Conservation (phyloP, 176 grass and related monocot genomes). For the Phoenix dactylifera region DNA sequence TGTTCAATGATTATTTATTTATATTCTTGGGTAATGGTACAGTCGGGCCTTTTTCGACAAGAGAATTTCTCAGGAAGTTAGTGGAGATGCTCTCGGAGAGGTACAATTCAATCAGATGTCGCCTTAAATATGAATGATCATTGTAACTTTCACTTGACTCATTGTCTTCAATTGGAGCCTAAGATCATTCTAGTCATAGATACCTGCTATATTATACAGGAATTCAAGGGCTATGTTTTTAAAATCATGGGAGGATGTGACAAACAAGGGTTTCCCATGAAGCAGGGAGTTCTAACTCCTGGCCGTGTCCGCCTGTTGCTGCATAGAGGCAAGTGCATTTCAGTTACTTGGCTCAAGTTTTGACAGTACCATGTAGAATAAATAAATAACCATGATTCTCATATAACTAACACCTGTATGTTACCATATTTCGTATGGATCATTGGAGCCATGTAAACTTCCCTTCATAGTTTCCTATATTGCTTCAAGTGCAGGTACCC, state of each 20-base stretch:
- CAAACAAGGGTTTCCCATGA: slow-evolving; percentile 25
- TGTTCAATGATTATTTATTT: background rate
- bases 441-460: too few relatives aligned
- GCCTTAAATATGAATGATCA: background rate
- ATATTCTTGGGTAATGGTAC: background rate
- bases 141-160: too few relatives aligned
- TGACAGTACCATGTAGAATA: too few relatives aligned
- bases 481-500: slow-evolving; percentile 7
- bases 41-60: slow-evolving; percentile 8
- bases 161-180: too few relatives aligned
- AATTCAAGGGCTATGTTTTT: slow-evolving; percentile 27
- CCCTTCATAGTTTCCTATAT: too few relatives aligned
- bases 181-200: too few relatives aligned
- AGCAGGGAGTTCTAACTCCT: slow-evolving; percentile 21
- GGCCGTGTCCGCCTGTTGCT: slow-evolving; percentile 13
- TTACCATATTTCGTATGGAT: too few relatives aligned
- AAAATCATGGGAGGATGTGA: slow-evolving; percentile 28
- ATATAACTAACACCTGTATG: too few relatives aligned
- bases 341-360: too few relatives aligned
- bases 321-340: slow-evolving; percentile 6
- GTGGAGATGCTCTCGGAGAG: slow-evolving; percentile 2
- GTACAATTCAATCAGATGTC: background rate
- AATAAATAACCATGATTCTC: too few relatives aligned
- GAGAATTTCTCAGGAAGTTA: too few relatives aligned
- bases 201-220: slow-evolving; percentile 2